Base-by-base conservation (phyloP, 2,329 filamentous ascomycete genomes). In the Ascochyta clinopodiicola region DNA sequence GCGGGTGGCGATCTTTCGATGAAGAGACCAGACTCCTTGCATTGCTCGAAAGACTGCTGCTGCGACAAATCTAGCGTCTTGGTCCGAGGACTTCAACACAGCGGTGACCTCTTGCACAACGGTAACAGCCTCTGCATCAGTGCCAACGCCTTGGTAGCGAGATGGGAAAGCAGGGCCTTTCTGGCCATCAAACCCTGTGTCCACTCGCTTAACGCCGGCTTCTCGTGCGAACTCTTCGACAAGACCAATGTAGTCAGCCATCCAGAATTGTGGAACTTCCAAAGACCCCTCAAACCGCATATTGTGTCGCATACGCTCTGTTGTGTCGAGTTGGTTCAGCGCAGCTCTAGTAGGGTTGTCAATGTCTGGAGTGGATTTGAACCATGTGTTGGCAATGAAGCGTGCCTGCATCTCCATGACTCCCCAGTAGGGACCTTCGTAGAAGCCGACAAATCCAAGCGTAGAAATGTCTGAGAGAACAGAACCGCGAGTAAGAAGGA, bases 371-470 rank as follows among this genome's bases (percentile, higher is more conserved):
- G 37, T 58, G n/a, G 27, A 51, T 39, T 62, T 43, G 21, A 66
- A 48, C 88, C 90, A 93, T 10, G 85, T 71, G 12, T 82, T 73
- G 0, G 87, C 81, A 6, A 93, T 77, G 58, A 90, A 82, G 1
- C 88, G 84, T 2, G 91, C 88, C 75, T 96, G 91, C 88, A 92
- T 90, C 72, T 95, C 91, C 82, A 94, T 92, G 0, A 92, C 86
- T 1, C 89, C 89, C 91, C 91, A 96, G 71, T 91, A 95, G 0
- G 91, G 90, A 0, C 89, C 89, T 57, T 91, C 84, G 69, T 96
- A 96, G 74, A 92, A 92, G 0, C 91, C 91, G 1, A 95, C 87
- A 65, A 95, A 93, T 0, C 89, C 90, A 0, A 95, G 76, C 6
- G 83, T 84, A 0, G 87, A 83, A 0, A 92, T 73, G 0, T 80